Evolutionary conservation across 2,329 filamentous ascomycete genomes (phyloP).

Genomic region (Alternaria rosae): DNA sequence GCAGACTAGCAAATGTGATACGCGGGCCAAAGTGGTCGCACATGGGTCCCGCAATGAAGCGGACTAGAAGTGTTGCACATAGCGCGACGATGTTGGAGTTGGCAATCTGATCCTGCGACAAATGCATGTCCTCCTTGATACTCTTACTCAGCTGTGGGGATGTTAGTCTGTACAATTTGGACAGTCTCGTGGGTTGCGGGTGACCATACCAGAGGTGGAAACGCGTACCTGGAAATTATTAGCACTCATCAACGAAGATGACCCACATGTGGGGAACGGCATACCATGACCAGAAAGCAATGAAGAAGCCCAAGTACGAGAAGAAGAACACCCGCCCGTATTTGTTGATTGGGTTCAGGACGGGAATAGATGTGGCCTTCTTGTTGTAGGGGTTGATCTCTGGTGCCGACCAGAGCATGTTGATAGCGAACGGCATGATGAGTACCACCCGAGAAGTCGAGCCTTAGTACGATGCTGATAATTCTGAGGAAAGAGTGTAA

Average conservation of each 20-base stretch:
- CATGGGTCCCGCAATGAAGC: constrained; percentile 79
- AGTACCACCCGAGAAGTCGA: constrained; percentile 1
- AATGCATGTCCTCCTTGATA: constrained; percentile 78
- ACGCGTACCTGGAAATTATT: constrained; percentile 72
- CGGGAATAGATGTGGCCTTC: constrained; percentile 81
- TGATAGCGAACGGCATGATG: constrained; percentile 46
- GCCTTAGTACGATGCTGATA: constrained; percentile 1
- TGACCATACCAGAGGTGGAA: constrained; percentile 75
- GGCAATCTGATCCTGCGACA: constrained; percentile 74
- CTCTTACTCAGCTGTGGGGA: constrained; percentile 56
- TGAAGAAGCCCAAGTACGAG: constrained; percentile 84
- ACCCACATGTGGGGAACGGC: constrained; percentile 24
- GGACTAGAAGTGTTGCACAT: constrained; percentile 68
- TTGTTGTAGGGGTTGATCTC: constrained; percentile 83
- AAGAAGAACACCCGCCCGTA: constrained; percentile 93
- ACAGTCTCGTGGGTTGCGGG: constrained; percentile 10
- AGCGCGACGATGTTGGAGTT: constrained; percentile 93
- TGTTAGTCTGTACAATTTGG: constrained; percentile 53
- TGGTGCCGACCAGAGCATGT: constrained; percentile 60
- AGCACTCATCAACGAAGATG: constrained; percentile 20
- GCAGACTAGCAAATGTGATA: constrained; percentile 76
- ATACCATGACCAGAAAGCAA: constrained; percentile 84
- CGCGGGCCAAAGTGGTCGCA: constrained; percentile 87
- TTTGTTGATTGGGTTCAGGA: constrained; percentile 77
- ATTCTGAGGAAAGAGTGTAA: constrained; percentile 12